Conservation (phyloP, 192 early-diverging fungal species). For the Martensiomyces pterosporus region DNA sequence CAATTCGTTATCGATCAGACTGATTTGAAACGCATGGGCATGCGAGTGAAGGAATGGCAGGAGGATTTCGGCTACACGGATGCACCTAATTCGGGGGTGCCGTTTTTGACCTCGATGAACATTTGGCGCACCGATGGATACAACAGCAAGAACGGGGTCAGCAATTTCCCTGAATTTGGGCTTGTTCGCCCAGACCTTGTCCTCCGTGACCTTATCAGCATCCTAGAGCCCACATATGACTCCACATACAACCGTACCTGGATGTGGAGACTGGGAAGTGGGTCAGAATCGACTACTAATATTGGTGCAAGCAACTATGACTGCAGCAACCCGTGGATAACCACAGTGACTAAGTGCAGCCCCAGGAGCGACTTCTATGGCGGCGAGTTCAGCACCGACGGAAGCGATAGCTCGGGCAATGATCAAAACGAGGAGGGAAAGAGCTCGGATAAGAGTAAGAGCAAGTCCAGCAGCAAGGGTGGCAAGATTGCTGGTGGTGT, state of each 20-base stretch:
- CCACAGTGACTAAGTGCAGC: slow-evolving; percentile 21
- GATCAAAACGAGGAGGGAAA: neutral
- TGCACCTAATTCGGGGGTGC: slow-evolving; percentile 27
- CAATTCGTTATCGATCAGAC: slow-evolving; percentile 66
- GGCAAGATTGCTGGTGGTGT: slow-evolving; percentile 46
- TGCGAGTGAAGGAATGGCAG: slow-evolving; percentile 34
- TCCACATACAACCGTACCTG: slow-evolving; percentile 14
- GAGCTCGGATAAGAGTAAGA: neutral
- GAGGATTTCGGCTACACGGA: slow-evolving; percentile 34
- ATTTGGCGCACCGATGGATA: slow-evolving; percentile 44
- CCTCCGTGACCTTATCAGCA: slow-evolving; percentile 36
- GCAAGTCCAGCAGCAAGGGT: slow-evolving; percentile 13
- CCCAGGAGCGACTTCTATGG: slow-evolving; percentile 32
- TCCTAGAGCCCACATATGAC: slow-evolving; percentile 32
- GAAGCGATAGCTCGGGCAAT: neutral
- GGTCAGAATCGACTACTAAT: slow-evolving; percentile 18
- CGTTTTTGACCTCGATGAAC: slow-evolving; percentile 20
- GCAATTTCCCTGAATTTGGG: slow-evolving; percentile 40
- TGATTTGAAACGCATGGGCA: slow-evolving; percentile 28
- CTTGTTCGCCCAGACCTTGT: slow-evolving; percentile 43
- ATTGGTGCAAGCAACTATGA: slow-evolving; percentile 26
- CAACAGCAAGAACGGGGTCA: slow-evolving; percentile 20
- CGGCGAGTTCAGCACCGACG: neutral
- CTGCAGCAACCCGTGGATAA: slow-evolving; percentile 30
- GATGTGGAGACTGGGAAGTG: slow-evolving; percentile 38